A percentile compares a stretch with the other conserved stretches of the same genome.
phyloP scores from a whole-genome alignment of 73 alveolate genomes.

The Paramecium primaurelia region DNA sequence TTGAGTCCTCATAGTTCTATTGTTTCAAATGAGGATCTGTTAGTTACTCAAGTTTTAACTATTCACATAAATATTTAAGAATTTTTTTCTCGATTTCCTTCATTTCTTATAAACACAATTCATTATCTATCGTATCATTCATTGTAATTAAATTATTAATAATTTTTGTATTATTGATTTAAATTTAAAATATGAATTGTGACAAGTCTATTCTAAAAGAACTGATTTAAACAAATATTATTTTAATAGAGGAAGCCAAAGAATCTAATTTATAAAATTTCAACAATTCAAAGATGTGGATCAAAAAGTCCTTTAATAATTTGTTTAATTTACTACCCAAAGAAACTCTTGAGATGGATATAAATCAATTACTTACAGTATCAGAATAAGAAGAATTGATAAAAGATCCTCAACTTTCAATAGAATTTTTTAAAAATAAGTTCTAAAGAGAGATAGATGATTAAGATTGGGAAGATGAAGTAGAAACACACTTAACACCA shows the following conservation, averaged over 20 bases:
- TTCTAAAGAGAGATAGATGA: background rate
- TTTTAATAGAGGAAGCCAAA: background rate
- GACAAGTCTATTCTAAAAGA: background rate
- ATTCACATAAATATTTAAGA: background rate
- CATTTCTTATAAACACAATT: background rate
- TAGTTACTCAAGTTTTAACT: background rate
- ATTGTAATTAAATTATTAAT: background rate
- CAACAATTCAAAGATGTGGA: slow-evolving; percentile 21
- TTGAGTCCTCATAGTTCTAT: background rate
- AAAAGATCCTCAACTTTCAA: background rate
- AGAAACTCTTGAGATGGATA: background rate
- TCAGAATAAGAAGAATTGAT: background rate
- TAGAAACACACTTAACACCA: background rate
- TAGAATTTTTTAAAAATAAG: background rate
- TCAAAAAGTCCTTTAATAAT: background rate
- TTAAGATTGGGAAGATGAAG: slow-evolving; percentile 40
- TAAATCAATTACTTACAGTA: background rate
- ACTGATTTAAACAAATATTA: background rate
- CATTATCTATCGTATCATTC: slow-evolving; percentile 32
- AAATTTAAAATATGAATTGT: background rate
- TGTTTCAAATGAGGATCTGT: slow-evolving; percentile 23
- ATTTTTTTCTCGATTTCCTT: background rate
- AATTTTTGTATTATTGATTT: background rate
- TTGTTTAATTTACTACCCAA: background rate
- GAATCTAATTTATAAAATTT: background rate